Evolutionary conservation across 495 filamentous ascomycete genomes (phyloP), one percentile per base, ranked within the genome.

Genomic region (Penicillium ucsense): DNA sequence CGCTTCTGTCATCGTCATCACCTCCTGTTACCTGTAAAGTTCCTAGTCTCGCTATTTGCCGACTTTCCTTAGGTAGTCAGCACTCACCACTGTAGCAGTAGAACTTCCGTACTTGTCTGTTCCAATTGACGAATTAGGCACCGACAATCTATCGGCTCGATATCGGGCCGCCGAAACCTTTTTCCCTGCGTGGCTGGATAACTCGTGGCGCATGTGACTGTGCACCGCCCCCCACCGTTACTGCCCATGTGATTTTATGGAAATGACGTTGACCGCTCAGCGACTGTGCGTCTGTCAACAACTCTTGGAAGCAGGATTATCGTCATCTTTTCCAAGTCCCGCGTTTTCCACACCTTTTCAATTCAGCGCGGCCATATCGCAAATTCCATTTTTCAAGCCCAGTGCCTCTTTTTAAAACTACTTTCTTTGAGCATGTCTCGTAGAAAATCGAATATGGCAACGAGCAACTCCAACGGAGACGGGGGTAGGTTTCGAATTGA

Each of bases 391-490:
- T 31, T 29, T 38, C 6, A 12, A 30, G 46, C 40, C 45, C 42
- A 37, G 35, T 41, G 43, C 33, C 6, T 20, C 34, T 39, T 42
- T 41, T 43, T 47, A 36, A 7, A 55, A 38, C 45, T 45, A 34
- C 38, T 47, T 9, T 29, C 44, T 48, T 57, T 62, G 58, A 70
- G 59, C 59, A 72, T 74, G 71, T 74, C 71, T 60, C 71, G 67
- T 52, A 64, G 71, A 60, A 65, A 63, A 46, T 65, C 66, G 49
- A 55, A 59, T 50, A 70, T 70, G 65, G 55, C 67, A 45, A 57
- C 66, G 48, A 71, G 51, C 50, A 55, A 54, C 51, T 60, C 66
- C 49, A 65, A 61, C 48, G 54, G 57, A 12, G 68, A 68, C 51
- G 68, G 69, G 62, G 67, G 70, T 74, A 56, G 51, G 65, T 59